Evolutionary conservation across 768 basidiomycete genomes (phyloP).

Genomic region (Pholiota conissans): DNA sequence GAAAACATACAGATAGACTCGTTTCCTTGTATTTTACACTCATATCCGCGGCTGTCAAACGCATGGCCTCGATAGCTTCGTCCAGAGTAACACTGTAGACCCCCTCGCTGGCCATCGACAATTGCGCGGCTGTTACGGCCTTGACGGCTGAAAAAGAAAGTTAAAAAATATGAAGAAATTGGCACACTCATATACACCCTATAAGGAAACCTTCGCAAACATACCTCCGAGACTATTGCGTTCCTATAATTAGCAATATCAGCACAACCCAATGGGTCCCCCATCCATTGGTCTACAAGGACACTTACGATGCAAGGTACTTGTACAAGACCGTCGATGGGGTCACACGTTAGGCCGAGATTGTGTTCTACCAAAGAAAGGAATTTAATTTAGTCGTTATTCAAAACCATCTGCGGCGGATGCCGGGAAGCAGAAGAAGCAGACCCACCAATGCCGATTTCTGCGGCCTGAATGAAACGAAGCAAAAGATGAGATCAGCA

Average conservation of each 20-base stretch:
- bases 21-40: slow-evolving; percentile 96
- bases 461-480: slow-evolving; percentile 57
- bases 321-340: slow-evolving; percentile 90
- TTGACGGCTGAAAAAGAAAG: slow-evolving; percentile 66
- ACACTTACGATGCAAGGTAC: slow-evolving; percentile 89
- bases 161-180: background rate
- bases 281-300: background rate
- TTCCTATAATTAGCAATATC: slow-evolving; percentile 45
- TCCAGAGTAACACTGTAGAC: slow-evolving; percentile 87
- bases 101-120: slow-evolving; percentile 90
- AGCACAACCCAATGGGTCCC: background rate
- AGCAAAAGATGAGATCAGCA: slow-evolving; percentile 12
- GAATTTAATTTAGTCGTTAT: background rate
- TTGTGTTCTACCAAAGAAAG: slow-evolving; percentile 62
- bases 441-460: slow-evolving; percentile 80
- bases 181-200: background rate
- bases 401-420: background rate
- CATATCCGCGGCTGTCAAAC: slow-evolving; percentile 92
- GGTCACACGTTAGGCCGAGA: slow-evolving; percentile 90
- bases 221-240: slow-evolving; percentile 84
- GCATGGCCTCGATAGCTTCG: slow-evolving; percentile 95
- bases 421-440: background rate
- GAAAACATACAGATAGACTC: slow-evolving; percentile 71
- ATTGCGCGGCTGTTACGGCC: slow-evolving; percentile 90
- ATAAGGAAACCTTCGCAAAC: slow-evolving; percentile 8